Base-by-base conservation (phyloP, 176 grass and related monocot genomes). In the Echinochloa phyllopogon region DNA sequence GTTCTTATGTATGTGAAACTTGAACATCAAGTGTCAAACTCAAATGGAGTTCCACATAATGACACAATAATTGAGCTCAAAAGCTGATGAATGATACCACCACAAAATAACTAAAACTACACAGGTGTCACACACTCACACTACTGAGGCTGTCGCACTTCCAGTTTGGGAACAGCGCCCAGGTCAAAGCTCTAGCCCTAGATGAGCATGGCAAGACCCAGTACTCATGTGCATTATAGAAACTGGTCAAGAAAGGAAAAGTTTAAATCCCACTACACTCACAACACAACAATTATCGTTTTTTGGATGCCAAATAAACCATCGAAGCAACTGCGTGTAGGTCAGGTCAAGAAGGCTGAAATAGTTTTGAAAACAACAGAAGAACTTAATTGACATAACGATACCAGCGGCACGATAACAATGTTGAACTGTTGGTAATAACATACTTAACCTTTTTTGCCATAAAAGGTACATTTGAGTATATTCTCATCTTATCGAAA, bases 261-360 rank as follows among this genome's bases (percentile, higher is more conserved):
- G 29, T 66, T 14, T 8, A 27, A 64, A 49, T 58, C 2, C 76
- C 5, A 49, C 40, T 72, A 61, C 8, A 15, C 16, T 37, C 39
- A 71, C 25, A 62, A 47, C 15, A 74, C 2, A 51, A 5, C 9
- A 65, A 16, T 52, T 51, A 0, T 2, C 68, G 73, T 62, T 47
- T 47, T 66, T 65, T 76, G 0, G 6, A 47, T 69, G 17, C 10
- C 24, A 68, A 77, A 37, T 15, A 44, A 75, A 76, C 20, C 20
- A 77, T 85, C 48, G 15, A 85, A 69, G 40, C 21, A 72, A 82
- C 24, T 48, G 8, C 56, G 73, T n/a, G 48, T 9, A 69, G 21
- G 47, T 7, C 79, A 69, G 39, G 65, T 37, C 6, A 69, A 69
- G 36, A 2, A 81, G 48, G 6, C 45, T 66, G 64, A 52, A 37